Base-by-base conservation (phyloP, 2,329 filamentous ascomycete genomes). In the Aspergillus alliaceus region DNA sequence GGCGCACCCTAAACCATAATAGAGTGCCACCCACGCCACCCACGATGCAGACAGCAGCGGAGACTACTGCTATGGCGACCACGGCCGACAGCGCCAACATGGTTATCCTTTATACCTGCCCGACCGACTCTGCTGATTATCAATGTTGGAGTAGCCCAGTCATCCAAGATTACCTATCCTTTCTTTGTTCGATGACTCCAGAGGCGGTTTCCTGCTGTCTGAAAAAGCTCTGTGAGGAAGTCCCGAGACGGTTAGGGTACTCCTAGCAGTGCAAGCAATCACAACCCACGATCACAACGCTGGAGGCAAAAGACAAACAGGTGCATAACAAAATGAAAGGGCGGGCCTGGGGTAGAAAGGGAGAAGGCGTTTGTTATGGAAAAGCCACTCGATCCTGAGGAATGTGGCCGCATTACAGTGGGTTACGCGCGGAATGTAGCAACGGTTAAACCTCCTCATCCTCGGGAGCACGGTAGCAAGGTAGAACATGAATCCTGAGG, bases 1-100 rank as follows among this genome's bases (percentile, higher is more conserved):
- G 72, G 54, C 72, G 70, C 25, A 70, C 62, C 57, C 71, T 68
- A 31, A 74, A 60, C 72, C 72, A 75, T 24, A 72, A 64, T 7
- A 74, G 63, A 25, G 72, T 68, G 6, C 62, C 65, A 11, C 72
- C 66, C 27, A 70, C 67, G n/a, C 65, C 67, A 31, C 63, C 59
- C 25, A 73, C 68, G 39, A 75, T 63, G 51, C 74, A 71, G 25
- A 74, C 57, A 49, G 67, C 70, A 27, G 69, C 70, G 55, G 65
- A 69, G 47, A 65, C 68, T 50, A 72, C 71, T 57, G 71, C 69
- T 53, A 75, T 68, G 48, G 73, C 73, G 37, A 75, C 67, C 37
- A 72, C 64, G 15, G 68, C 63, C 32, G 66, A 69, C 53, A 73
- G 59, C 47, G 65, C 62, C 57, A 72, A 59, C 72, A 75, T 75